Evolutionary conservation across 305 asterid species (phyloP).

Genomic region (Ruellia speciosa): DNA sequence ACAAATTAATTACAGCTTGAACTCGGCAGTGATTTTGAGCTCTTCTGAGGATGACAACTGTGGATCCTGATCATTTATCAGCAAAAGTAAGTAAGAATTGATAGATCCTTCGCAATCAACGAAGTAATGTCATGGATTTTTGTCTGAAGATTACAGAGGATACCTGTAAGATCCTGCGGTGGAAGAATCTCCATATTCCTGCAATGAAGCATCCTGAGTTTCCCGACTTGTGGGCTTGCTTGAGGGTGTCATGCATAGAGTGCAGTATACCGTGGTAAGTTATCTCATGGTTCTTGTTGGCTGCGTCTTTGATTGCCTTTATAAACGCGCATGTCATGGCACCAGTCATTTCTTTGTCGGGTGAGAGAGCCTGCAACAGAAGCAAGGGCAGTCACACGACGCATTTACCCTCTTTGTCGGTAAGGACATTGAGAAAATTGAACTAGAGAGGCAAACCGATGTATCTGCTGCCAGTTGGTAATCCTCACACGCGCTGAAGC

Average conservation of each 20-base stretch:
- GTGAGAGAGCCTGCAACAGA: conserved; percentile 40
- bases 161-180: conserved; percentile 60
- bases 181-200: conserved; percentile 17
- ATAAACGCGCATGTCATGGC: conserved; percentile 60
- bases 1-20: conserved; percentile 29
- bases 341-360: conserved; percentile 38
- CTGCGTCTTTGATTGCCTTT: conserved; percentile 40
- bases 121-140: not conserved
- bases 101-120: not conserved
- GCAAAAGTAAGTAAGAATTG: not conserved
- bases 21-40: conserved; percentile 29
- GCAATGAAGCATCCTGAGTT: conserved; percentile 22
- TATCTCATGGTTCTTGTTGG: conserved; percentile 18
- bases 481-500: conserved; percentile 73
- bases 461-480: conserved; percentile 68
- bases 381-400: conserved; percentile 5
- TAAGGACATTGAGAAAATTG: not conserved
- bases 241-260: conserved; percentile 34
- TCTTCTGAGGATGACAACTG: conserved; percentile 38
- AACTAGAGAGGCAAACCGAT: conserved; percentile 26
- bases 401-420: too few relatives aligned
- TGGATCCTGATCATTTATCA: conserved; percentile 40
- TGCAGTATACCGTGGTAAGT: conserved; percentile 38
- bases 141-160: not conserved
- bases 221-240: conserved; percentile 28